Evolutionary conservation across 2,329 filamentous ascomycete species (phyloP), one percentile per base, ranked within the genome.

Genomic region (Aspergillus intermedius): DNA sequence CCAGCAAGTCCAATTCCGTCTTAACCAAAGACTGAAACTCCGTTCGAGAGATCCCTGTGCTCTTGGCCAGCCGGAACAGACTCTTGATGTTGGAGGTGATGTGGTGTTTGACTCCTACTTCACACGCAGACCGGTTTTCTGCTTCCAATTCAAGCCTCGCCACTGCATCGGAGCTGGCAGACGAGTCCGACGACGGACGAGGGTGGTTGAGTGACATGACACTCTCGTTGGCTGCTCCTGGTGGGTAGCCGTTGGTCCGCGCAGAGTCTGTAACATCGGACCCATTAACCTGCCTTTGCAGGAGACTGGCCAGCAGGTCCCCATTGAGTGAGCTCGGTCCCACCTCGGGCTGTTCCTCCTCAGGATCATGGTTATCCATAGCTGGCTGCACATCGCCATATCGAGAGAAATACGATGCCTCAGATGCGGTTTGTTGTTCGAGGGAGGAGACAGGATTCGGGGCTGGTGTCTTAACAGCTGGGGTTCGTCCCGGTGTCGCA

Each of bases 361-460:
- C 75, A 13, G 81, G 80, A 55, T 84, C 81, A 56, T 84, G 77
- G 34, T 73, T 74, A 57, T 85, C 82, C 66, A 85, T 72, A 2
- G 80, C 81, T 5, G 81, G 82, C 57, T 85, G 82, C 9, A 85
- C 81, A 50, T 81, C 76, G 37, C 74, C 75, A 59, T 85, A 85
- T 37, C 76, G 75, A 12, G 75, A 77, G 60, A 79, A 84, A 60
- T 84, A 84, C 34, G 79, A 77, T 15, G 76, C 69, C 51, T 84
- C 81, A 12, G 77, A 75, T 5, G 69, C 64, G 10, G 54, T 59
- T 57, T 68, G 55, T 46, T 64, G 55, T 28, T 61, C 53, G 9
- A 54, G 46, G 22, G 61, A 59, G n/a, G 60, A 59, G 15, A 51
- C 39, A 5, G 49, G 44, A 46, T 53, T 60, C 2, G 66, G 58